Base-by-base conservation (phyloP, 2,329 filamentous ascomycete genomes). In the Amauroascus verrucosus region DNA sequence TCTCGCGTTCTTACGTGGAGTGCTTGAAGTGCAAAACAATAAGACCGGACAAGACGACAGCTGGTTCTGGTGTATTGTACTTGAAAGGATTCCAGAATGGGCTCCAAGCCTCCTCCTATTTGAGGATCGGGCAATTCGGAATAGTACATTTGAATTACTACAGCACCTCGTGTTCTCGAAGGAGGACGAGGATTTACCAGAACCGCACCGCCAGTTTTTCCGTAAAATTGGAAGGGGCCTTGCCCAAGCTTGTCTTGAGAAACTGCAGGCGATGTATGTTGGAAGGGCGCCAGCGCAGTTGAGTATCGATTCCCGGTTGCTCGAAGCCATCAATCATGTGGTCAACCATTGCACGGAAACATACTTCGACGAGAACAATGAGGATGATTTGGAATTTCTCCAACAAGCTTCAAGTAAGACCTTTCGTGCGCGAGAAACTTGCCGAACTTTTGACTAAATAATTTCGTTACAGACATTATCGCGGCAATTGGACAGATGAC, bases 31-130 rank as follows among this genome's bases (percentile, higher is more conserved):
- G 20, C 63, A 63, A 22, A 75, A 75, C 51, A 63, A 68, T 4
- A 61, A 63, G 11, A 60, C 70, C n/a, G 61, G 59, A 2, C 59
- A 70, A 48, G 59, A 63, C 24, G 61, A 66, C 8, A 58, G 63
- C 30, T 68, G 65, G 61, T 72, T 71, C 59, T 58, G 59, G 40
- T 59, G 59, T 16, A 56, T 64, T 30, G 63, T 73, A 18, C 61
- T 75, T 30, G 64, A 72, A 14, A 67, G 65, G n/a, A 63, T 76
- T 13, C 67, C 67, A 1, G 65, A 70, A 38, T 80, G 77, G 75
- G 75, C 69, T 3, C 78, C 78, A 7, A 69, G 71, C 1, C 63
- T 81, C 13, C 71, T 81, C 20, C 70, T 76, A n/a, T 75, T 76
- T 56, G 71, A 68, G 6, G 76, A 78, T 41, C 64, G 63, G 28